Base-by-base conservation (phyloP, 768 basidiomycete species). In the Sutorius australiensis region DNA sequence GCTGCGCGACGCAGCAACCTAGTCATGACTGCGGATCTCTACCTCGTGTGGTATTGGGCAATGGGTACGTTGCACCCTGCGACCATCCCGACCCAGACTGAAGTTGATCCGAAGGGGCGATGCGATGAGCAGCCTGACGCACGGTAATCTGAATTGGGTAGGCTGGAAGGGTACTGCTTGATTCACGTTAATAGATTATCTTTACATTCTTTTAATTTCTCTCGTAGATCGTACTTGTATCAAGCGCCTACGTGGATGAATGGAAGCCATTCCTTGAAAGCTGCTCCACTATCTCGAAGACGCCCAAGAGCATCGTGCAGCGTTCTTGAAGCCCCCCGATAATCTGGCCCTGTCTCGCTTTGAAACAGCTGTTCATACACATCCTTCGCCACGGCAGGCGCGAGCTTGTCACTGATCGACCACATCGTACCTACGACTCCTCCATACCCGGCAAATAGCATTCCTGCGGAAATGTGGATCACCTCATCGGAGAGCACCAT, bases 361-460 rank as follows among this genome's bases (percentile, higher is more conserved):
- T 13, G 31, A 28, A 58, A 30, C 5, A 58, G 38, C 4, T 48
- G 38, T 10, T 38, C 50, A 16, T 77, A 77, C 28, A 77, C 67
- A 8, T 59, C 55, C 24, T 55, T 53, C 11, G 72, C 66, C 48
- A 77, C 57, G 3, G 43, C 6, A 8, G 73, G 70, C 2, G 69
- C 77, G 51, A 72, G 67, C 0, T 56, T 52, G 51, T 79, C 77
- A 14, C 53, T 55, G 37, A 76, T 72, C 10, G 67, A 68, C 76
- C 77, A 77, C 73, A 78, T 67, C 17, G 77, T 78, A 5, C 63
- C 76, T 19, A 78, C 62, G 2, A 72, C 73, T 4, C 24, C 24
- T 24, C 24, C 24, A 24, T 61, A 71, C 0, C 70, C 71, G 0
- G 61, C 60, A n/a, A 66, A 51, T 19, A 73, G 53, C 70, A 78